Conservation (phyloP, 2,329 filamentous ascomycete species). For the Bipolaris sorokiniana region DNA sequence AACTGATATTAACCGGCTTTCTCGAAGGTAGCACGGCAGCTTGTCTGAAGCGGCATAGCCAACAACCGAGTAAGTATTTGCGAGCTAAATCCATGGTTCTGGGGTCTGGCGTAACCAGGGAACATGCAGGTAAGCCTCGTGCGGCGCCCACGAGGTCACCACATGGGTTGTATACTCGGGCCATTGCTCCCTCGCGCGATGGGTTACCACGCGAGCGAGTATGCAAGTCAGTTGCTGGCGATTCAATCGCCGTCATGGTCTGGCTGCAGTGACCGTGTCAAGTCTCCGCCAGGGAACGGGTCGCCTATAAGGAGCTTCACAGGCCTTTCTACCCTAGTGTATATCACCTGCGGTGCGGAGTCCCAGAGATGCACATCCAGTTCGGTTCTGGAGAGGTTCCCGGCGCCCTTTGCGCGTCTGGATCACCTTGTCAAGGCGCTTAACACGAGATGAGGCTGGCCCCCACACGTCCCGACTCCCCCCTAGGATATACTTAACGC, state of each 20-base stretch:
- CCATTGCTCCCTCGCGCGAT: constrained; percentile 1
- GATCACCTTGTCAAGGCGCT: constrained; percentile 1
- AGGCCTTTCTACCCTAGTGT: constrained; percentile 4
- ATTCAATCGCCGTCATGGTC: neutral
- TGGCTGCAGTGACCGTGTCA: neutral
- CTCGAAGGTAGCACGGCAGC: constrained; percentile 13
- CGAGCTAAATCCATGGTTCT: constrained; percentile 18
- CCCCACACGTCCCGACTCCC: constrained; percentile 7
- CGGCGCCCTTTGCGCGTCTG: constrained; percentile 8
- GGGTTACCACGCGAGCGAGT: neutral
- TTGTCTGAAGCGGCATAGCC: constrained; percentile 9
- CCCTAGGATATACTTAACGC: neutral
- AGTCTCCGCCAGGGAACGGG: neutral
- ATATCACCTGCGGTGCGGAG: constrained; percentile 11
- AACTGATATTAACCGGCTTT: constrained; percentile 12
- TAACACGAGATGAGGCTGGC: neutral
- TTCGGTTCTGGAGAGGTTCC: constrained; percentile 5
- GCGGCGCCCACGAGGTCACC: constrained; percentile 3
- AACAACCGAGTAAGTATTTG: constrained; percentile 1
- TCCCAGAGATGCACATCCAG: constrained; percentile 5
- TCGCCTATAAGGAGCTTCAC: neutral
- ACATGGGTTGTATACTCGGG: constrained; percentile 8
- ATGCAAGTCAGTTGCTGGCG: neutral
- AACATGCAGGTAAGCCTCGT: constrained; percentile 27
- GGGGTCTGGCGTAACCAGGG: constrained; percentile 9